phyloP scores from a whole-genome alignment of 2,329 filamentous ascomycete species.

The Arthrobotrys pseudoclavata region DNA sequence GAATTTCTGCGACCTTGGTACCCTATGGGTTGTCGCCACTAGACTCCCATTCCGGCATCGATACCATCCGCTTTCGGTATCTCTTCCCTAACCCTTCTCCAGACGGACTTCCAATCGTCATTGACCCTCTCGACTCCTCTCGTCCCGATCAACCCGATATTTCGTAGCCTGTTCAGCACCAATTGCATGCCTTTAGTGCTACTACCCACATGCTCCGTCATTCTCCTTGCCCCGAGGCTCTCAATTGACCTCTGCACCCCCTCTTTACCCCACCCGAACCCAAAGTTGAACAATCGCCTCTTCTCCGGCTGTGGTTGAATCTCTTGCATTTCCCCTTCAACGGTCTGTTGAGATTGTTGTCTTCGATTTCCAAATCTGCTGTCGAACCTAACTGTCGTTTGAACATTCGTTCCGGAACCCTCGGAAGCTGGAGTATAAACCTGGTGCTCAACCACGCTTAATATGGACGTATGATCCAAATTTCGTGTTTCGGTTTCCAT shows the following conservation, averaged over 20 bases:
- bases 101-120: slow-evolving; percentile 67
- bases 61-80: slow-evolving; percentile 46
- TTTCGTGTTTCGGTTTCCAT: slow-evolving; percentile 86
- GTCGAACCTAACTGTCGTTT: slow-evolving; percentile 63
- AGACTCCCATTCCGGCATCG: slow-evolving; percentile 45
- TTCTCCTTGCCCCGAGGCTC: slow-evolving; percentile 81
- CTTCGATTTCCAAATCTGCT: slow-evolving; percentile 63
- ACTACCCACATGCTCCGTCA: slow-evolving; percentile 82
- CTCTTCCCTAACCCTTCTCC: slow-evolving; percentile 61
- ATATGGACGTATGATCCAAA: slow-evolving; percentile 83
- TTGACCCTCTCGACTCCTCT: slow-evolving; percentile 78
- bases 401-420: slow-evolving; percentile 63
- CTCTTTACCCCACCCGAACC: slow-evolving; percentile 73
- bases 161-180: slow-evolving; percentile 78
- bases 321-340: slow-evolving; percentile 65
- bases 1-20: background rate
- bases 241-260: slow-evolving; percentile 85
- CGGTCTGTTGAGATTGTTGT: slow-evolving; percentile 65
- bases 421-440: slow-evolving; percentile 72
- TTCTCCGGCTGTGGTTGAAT: slow-evolving; percentile 66
- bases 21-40: background rate
- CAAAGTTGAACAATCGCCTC: slow-evolving; percentile 69
- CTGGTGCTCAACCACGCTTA: slow-evolving; percentile 83
- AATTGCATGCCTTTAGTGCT: slow-evolving; percentile 86
- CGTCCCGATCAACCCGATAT: slow-evolving; percentile 77